Conservation (phyloP, 148 eudicot species). For the Talinum fruticosum region DNA sequence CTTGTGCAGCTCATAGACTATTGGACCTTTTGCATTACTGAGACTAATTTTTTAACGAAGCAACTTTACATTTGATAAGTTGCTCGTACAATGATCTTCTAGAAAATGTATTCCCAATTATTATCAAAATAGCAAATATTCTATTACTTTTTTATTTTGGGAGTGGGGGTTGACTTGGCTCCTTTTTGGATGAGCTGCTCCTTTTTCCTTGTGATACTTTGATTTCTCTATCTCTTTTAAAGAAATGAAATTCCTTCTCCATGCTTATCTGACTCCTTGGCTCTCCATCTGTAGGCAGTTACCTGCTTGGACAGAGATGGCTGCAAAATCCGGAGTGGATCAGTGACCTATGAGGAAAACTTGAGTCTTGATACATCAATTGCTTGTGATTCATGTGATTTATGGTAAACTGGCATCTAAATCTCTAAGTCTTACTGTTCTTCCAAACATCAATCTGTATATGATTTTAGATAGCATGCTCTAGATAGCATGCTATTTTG, state of each 20-base stretch:
- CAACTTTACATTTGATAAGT: neutral
- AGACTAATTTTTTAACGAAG: neutral
- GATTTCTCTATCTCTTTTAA: conserved; percentile 1
- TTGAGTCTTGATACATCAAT: conserved; percentile 77
- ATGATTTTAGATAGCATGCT: neutral
- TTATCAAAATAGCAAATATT: neutral
- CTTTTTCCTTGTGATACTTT: neutral
- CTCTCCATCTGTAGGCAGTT: conserved; percentile 77
- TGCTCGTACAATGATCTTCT: neutral
- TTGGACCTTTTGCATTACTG: neutral
- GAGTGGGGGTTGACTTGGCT: too few relatives aligned
- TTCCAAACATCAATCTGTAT: neutral
- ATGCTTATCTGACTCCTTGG: conserved; percentile 22
- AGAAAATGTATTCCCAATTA: neutral
- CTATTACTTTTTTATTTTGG: too few relatives aligned
- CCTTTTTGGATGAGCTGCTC: neutral
- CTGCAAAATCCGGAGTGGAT: conserved; percentile 74
- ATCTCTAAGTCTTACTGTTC: neutral
- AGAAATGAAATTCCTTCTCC: conserved; percentile 7
- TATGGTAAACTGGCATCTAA: conserved; percentile 49
- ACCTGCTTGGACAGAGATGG: conserved; percentile 93
- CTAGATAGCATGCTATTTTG: neutral
- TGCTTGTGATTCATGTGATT: conserved; percentile 97
- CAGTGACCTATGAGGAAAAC: conserved; percentile 56
- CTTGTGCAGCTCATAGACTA: neutral